Conservation (phyloP, 495 filamentous ascomycete genomes). For the Beverwykella pulmonaria region DNA sequence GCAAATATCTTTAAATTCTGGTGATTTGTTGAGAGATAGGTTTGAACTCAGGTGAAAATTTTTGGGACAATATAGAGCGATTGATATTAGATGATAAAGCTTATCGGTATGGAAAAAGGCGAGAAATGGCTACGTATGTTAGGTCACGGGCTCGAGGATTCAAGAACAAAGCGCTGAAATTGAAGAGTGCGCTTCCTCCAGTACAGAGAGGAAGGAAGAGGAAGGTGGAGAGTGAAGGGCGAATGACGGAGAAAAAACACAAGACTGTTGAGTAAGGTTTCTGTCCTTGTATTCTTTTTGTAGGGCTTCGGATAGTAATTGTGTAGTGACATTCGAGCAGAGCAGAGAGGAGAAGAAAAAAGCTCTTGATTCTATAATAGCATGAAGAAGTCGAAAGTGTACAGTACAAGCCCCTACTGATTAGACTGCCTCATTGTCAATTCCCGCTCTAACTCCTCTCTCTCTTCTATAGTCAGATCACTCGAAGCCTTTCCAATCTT, state of each 20-base stretch:
- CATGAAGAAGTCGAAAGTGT: neutral
- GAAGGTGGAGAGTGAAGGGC: neutral
- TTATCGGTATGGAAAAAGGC: neutral
- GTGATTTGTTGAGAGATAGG: no score
- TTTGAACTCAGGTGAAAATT: no score
- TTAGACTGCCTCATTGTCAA: slow-evolving; percentile 10
- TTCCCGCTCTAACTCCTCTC: slow-evolving; percentile 45
- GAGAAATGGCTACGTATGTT: no score
- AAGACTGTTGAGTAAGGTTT: neutral
- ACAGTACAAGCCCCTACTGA: neutral
- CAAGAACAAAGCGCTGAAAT: neutral
- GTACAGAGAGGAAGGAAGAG: neutral
- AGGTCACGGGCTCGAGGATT: no score
- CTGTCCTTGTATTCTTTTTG: neutral
- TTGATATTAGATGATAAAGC: neutral
- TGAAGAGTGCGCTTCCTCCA: neutral
- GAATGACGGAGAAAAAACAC: neutral
- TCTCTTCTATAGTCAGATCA: slow-evolving; percentile 71
- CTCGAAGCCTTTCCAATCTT: slow-evolving; percentile 67
- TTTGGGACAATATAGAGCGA: neutral
- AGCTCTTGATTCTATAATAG: no score
- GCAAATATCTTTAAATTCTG: no score
- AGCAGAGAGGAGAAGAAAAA: no score
- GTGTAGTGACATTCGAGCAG: neutral
- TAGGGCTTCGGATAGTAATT: neutral